Base-by-base conservation (phyloP, 2,329 filamentous ascomycete genomes). In the Coniella vitis region DNA sequence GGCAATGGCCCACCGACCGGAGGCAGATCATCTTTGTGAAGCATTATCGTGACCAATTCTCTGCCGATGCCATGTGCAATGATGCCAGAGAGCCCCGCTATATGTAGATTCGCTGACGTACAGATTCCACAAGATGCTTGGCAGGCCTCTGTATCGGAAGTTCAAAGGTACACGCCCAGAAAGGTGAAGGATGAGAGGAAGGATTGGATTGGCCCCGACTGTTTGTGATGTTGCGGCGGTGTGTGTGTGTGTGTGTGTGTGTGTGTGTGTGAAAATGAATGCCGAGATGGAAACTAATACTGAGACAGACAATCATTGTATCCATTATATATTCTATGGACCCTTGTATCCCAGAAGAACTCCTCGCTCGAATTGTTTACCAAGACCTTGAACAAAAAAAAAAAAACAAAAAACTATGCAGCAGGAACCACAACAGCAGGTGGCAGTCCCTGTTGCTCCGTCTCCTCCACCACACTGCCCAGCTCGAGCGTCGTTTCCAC, bases 401-500 rank as follows among this genome's bases (percentile, higher is more conserved):
- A 25, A n/a, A 17, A 9, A 29, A 17, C 8, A 40, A 17, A 29
- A 22, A 16, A 38, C 8, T 40, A 52, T 19, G 49, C 49, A 45
- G 49, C 49, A 13, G 49, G 49, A 14, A 52, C 49, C 22, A 41
- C 45, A 14, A 52, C 31, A 4, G 45, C 36, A n/a, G 47, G 49
- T 25, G 44, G 14, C 12, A n/a, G 10, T 43, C 12, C 29, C 13
- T 31, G 38, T 29, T 4, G 25, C 45, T 7, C 25, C 29, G 8
- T 9, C 40, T 16, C 45, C 37, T 52, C 45, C 5, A 25, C 21
- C 8, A 52, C 40, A 10, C 42, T 36, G 4, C 45, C 49, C 32
- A 52, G 37, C 37, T 52, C 50, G 32, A 22, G 22, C 19, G 56
- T 57, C 40, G 56, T 55, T 32, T 58, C 55, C n/a, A 56, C 50